phyloP scores from a whole-genome alignment of 2,329 filamentous ascomycete species.

The Penicillium digitatum region DNA sequence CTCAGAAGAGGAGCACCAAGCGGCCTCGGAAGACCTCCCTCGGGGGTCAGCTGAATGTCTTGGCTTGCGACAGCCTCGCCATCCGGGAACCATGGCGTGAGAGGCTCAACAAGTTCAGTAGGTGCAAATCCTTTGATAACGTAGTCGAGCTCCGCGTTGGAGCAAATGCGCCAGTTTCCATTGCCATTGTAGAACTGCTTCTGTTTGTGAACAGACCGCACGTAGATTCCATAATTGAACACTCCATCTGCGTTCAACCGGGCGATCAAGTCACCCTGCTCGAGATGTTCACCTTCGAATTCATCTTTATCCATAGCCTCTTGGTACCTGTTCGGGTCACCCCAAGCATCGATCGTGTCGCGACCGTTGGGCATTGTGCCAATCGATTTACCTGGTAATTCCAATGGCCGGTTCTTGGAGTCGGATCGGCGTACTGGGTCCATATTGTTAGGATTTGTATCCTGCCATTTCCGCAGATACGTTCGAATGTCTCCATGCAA shows the following conservation, averaged over 20 bases:
- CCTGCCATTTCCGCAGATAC: constrained; percentile 43
- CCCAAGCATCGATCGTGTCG: constrained; percentile 28
- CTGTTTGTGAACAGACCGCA: constrained; percentile 40
- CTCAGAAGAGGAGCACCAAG: constrained; percentile 35
- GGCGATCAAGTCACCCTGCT: constrained; percentile 42
- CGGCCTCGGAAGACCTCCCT: constrained; percentile 42
- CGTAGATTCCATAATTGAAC: constrained; percentile 39
- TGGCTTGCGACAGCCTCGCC: constrained; percentile 22
- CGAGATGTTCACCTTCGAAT: constrained; percentile 37
- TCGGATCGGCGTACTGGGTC: constrained; percentile 30
- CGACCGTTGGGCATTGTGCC: constrained; percentile 36
- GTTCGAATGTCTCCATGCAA: constrained; percentile 38
- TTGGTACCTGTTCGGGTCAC: constrained; percentile 24
- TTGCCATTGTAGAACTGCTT: constrained; percentile 43
- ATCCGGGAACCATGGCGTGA: constrained; percentile 52
- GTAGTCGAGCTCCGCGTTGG: constrained; percentile 44
- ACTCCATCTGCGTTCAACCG: constrained; percentile 28
- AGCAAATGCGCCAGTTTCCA: constrained; percentile 44
- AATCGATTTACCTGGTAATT: constrained; percentile 17
- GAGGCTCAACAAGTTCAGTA: constrained; percentile 42
- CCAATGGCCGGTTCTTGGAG: constrained; percentile 11
- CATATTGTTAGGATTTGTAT: constrained; percentile 25
- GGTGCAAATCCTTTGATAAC: constrained; percentile 49
- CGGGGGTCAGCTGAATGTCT: constrained; percentile 35
- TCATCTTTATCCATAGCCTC: constrained; percentile 28